These are phyloP conservation scores for Rhodomyrtus psidioides DNA, from an alignment of 441 rosid species.

Conservation along the genomic window DNA sequence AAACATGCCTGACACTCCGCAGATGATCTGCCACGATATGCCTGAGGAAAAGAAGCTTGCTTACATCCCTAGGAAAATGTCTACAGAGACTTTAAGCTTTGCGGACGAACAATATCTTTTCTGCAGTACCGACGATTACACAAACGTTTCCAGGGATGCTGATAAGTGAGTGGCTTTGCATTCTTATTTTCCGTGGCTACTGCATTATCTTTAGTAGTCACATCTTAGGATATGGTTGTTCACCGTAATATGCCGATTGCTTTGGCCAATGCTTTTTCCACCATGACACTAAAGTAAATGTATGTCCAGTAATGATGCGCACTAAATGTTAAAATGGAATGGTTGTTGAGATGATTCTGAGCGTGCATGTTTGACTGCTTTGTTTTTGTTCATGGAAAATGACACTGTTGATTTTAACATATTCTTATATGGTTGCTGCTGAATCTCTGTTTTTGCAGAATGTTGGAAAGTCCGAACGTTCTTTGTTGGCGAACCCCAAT, in stretches of 20 bases:
- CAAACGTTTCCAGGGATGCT: constrained; percentile 11
- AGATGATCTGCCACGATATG: constrained; percentile 20
- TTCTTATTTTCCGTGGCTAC: neutral
- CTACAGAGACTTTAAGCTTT: constrained; percentile 12
- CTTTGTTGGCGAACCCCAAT: constrained; percentile 69
- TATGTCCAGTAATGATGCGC: neutral
- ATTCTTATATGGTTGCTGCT: neutral
- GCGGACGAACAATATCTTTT: constrained; percentile 14
- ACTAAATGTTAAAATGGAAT: neutral
- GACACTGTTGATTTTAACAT: neutral
- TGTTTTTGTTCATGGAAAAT: neutral
- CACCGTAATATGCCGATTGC: neutral
- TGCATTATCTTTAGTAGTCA: neutral
- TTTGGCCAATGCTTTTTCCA: neutral
- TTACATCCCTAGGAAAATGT: constrained; percentile 13
- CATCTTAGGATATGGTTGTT: neutral
- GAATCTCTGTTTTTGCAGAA: constrained; percentile 32
- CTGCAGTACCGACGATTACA: constrained; percentile 4
- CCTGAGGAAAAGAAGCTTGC: constrained; percentile 29
- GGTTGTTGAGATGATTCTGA: neutral
- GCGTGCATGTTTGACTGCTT: neutral
- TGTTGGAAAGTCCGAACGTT: constrained; percentile 29
- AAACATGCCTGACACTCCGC: constrained; percentile 11
- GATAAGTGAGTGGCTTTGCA: constrained; percentile 28
- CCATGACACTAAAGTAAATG: neutral